Evolutionary conservation across 1,284 basidiomycete species (phyloP).

Genomic region (Ceratobasidium sp.): DNA sequence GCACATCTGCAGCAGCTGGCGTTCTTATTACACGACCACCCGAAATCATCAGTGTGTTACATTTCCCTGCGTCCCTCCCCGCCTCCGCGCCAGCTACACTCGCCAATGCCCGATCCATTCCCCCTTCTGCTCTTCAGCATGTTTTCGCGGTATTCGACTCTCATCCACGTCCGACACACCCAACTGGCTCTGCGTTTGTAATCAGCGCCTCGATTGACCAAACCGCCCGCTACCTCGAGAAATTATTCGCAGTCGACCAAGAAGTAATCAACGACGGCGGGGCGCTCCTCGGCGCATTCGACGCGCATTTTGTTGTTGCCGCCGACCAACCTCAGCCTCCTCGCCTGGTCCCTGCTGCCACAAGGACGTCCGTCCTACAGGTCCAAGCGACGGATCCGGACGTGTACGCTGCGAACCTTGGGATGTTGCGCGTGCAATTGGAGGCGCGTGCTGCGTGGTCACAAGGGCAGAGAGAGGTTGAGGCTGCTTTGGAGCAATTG

Average conservation of each 20-base stretch:
- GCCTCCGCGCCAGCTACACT: slow-evolving; percentile 46
- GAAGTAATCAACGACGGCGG: slow-evolving; percentile 66
- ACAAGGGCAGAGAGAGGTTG: slow-evolving; percentile 15
- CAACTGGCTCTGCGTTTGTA: slow-evolving; percentile 69
- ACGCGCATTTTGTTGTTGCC: slow-evolving; percentile 56
- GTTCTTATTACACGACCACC: slow-evolving; percentile 76
- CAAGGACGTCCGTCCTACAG: not conserved
- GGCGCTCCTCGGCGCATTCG: slow-evolving; percentile 57
- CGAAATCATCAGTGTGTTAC: slow-evolving; percentile 71
- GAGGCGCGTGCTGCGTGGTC: slow-evolving; percentile 6
- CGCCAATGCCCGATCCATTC: slow-evolving; percentile 15
- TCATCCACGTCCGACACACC: slow-evolving; percentile 69
- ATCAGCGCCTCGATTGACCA: slow-evolving; percentile 62
- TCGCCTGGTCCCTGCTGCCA: not conserved
- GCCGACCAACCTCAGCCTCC: not conserved
- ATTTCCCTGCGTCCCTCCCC: slow-evolving; percentile 58
- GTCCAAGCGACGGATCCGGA: slow-evolving; percentile 31
- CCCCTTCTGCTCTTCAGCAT: slow-evolving; percentile 49
- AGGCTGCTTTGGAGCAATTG: slow-evolving; percentile 20
- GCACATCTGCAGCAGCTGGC: slow-evolving; percentile 52
- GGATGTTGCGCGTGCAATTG: slow-evolving; percentile 22
- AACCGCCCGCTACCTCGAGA: slow-evolving; percentile 62
- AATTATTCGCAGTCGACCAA: slow-evolving; percentile 47
- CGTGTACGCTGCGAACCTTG: slow-evolving; percentile 37
- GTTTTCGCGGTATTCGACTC: slow-evolving; percentile 73